Percentiles rank a stretch among this genome's conserved stretches.
Conservation (phyloP, 306 rosid genomes). For the Urtica urens region DNA sequence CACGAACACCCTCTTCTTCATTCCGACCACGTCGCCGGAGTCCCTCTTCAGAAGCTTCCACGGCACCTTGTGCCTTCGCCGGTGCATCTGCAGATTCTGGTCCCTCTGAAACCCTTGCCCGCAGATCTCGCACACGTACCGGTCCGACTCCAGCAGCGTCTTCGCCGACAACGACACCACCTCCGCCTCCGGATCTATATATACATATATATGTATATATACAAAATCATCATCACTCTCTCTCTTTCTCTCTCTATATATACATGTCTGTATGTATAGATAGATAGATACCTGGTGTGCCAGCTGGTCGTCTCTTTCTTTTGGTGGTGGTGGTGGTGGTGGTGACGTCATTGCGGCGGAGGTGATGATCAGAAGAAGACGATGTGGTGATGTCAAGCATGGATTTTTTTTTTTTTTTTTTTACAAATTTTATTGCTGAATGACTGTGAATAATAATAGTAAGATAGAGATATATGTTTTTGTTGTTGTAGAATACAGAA, state of each 20-base stretch:
- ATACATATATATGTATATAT: too few relatives aligned
- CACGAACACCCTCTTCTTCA: slow-evolving; percentile 75
- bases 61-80: slow-evolving; percentile 83
- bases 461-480: slow-evolving; percentile 8
- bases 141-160: slow-evolving; percentile 73
- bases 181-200: slow-evolving; percentile 86
- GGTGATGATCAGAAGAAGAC: slow-evolving; percentile 28
- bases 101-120: slow-evolving; percentile 93
- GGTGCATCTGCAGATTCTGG: slow-evolving; percentile 97
- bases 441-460: slow-evolving; percentile 7
- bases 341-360: not conserved
- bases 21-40: slow-evolving; percentile 46
- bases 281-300: slow-evolving; percentile 67
- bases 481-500: slow-evolving; percentile 7
- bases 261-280: not conserved
- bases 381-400: slow-evolving; percentile 51
- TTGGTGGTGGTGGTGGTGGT: slow-evolving; percentile 11
- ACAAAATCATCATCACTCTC: not conserved
- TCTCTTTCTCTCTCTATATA: too few relatives aligned
- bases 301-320: slow-evolving; percentile 93
- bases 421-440: too few relatives aligned
- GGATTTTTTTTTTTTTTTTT: slow-evolving; percentile 18
- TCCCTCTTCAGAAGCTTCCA: slow-evolving; percentile 72
- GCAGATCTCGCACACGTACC: slow-evolving; percentile 97
- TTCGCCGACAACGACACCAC: slow-evolving; percentile 88